Evolutionary conservation across 108 stramenopile genomes (phyloP), one percentile per base, ranked within the genome.

Genomic region (Cyclostephanos tholiformis): DNA sequence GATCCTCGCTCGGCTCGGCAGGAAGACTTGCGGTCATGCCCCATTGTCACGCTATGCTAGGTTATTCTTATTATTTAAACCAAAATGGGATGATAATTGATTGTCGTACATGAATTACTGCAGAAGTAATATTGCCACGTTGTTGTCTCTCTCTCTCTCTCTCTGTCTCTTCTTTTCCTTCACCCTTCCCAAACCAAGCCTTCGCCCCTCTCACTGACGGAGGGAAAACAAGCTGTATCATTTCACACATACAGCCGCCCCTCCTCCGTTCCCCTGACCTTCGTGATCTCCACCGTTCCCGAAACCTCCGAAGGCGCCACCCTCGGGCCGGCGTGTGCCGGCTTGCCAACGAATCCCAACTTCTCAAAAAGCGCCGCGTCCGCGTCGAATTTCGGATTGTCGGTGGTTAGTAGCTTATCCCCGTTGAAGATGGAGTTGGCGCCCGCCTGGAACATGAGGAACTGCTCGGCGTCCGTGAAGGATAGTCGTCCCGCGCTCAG

Each of bases 341-440:
- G 95, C 85, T 96, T 96, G 30, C 95, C 95, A 17, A 79, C 75
- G 82, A 96, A 93, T 12, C 98, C 98, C 29, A 98, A 82, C 74
- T 92, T 95, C 22, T 85, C 53, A 63, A 98, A 98, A 70, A 98
- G 77, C 23, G 70, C 74, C 69, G 89, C 81, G 72, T 98, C 98
- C 30, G 83, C 87, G 60, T 95, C 91, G 72, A 98, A 97, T 65
- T 91, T 96, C 2, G 96, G 96, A 82, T 98, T 98, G 69, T 84
- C 80, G 2, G 98, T 97, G 10, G 98, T 98, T 55, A 98, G 81
- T 46, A 98, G 86, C 81, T 92, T 96, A 79, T 98, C 98, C 14
- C 98, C 98, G 66, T 96, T 98, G 77, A 98, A 98, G 69, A 98
- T 98, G 52, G 95, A 96, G 84, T 98, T 98, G 44, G 98, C 98